Evolutionary conservation across 805 yeast species (phyloP).

Genomic region (Kregervanrija delftensis): DNA sequence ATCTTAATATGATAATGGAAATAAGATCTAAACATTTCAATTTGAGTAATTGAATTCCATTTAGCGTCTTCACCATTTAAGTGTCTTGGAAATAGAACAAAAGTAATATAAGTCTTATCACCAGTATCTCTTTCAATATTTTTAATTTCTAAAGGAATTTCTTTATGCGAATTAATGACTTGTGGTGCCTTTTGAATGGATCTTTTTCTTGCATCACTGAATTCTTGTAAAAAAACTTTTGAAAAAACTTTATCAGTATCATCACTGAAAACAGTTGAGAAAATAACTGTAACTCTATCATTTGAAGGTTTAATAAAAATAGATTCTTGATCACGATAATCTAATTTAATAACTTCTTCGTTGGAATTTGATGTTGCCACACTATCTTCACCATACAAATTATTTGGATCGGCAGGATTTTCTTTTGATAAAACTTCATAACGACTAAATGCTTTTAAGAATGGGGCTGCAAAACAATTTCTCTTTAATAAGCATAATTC

Average conservation of each 20-base stretch:
- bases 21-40: conserved; percentile 88
- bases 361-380: conserved; percentile 29
- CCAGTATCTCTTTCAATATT: conserved; percentile 30
- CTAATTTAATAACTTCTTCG: conserved; percentile 58
- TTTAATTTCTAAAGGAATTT: conserved; percentile 86
- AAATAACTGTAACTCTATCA: conserved; percentile 94
- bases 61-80: conserved; percentile 51
- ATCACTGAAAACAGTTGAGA: conserved; percentile 90
- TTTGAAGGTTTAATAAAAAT: conserved; percentile 86
- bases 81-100: conserved; percentile 80
- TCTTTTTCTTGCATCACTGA: conserved; percentile 92
- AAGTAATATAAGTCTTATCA: conserved; percentile 43
- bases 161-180: conserved; percentile 82
- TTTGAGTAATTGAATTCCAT: conserved; percentile 85
- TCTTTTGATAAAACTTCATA: conserved; percentile 58
- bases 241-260: conserved; percentile 93
- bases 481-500: conserved; percentile 75
- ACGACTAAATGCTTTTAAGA: conserved; percentile 74
- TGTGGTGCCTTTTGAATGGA: conserved; percentile 98
- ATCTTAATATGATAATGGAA: conserved; percentile 99
- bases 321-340: conserved; percentile 90
- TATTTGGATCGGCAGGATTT: conserved; percentile 32
- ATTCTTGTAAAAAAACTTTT: conserved; percentile 85
- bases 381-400: conserved; percentile 34
- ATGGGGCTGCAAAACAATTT: conserved; percentile 87